These are phyloP conservation scores for Cryphonectria nitschkei DNA, from an alignment of 2,329 filamentous ascomycete genomes.

Conservation along the genomic window DNA sequence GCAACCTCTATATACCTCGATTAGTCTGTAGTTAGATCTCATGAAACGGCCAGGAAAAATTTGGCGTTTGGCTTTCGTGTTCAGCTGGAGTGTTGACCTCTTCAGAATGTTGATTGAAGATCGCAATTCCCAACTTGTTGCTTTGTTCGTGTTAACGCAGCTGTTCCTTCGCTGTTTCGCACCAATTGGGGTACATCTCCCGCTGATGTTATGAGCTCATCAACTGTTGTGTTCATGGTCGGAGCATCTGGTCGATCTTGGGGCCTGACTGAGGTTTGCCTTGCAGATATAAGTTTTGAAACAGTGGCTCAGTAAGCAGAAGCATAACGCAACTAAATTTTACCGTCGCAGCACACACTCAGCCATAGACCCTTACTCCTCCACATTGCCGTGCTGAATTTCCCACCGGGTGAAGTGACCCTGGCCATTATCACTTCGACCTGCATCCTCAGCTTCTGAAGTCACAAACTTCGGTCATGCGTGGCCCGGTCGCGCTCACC, in stretches of 20 bases:
- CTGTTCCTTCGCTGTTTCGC: neutral
- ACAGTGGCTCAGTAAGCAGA: conserved; percentile 1
- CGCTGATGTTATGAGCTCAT: neutral
- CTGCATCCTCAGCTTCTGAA: neutral
- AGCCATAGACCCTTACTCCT: neutral
- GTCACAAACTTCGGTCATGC: neutral
- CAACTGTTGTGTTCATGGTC: neutral
- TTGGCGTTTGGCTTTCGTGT: neutral
- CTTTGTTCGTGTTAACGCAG: neutral
- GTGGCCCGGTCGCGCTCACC: neutral
- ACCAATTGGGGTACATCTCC: neutral
- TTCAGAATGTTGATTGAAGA: neutral
- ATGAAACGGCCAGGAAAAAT: neutral
- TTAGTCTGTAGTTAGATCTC: no score
- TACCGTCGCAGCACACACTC: neutral
- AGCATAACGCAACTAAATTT: neutral
- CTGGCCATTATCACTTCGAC: neutral
- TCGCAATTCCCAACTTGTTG: neutral
- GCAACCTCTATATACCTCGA: neutral
- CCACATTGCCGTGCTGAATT: no score
- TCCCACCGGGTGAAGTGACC: neutral
- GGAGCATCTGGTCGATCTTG: neutral
- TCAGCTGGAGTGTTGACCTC: neutral
- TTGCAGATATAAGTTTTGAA: neutral
- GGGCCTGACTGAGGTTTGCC: neutral